Percentiles rank a stretch among this genome's conserved stretches.
These are phyloP conservation scores for Phaseolus lunatus DNA, from an alignment of 306 rosid genomes.

Conservation along the genomic window DNA sequence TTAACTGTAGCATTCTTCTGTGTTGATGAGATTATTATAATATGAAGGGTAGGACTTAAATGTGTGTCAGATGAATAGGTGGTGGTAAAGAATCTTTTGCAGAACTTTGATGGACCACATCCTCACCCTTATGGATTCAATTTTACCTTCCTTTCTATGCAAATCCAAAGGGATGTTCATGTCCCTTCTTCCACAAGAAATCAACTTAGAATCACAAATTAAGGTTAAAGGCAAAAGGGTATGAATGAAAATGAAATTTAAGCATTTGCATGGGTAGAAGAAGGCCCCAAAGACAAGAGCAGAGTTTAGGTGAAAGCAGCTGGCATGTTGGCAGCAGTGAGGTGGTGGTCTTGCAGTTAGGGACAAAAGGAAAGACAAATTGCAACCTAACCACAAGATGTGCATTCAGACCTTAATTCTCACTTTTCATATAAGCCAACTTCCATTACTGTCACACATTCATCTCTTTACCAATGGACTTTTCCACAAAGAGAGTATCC, in stretches of 20 bases:
- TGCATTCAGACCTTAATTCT: constrained; percentile 8
- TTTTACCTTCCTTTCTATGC: constrained; percentile 46
- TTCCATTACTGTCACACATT: constrained; percentile 22
- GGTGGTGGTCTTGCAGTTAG: constrained; percentile 39
- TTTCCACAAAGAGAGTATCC: background rate
- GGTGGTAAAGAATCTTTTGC: constrained; percentile 20
- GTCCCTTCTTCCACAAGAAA: constrained; percentile 55
- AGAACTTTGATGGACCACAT: constrained; percentile 32
- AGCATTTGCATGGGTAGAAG: constrained; percentile 10
- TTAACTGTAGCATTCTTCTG: background rate
- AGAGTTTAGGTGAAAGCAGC: constrained; percentile 50
- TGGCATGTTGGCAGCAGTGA: constrained; percentile 42
- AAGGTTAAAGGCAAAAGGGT: constrained; percentile 34
- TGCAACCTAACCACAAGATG: constrained; percentile 52
- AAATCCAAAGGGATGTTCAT: constrained; percentile 37
- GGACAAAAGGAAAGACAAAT: constrained; percentile 51
- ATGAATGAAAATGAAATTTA: constrained; percentile 25
- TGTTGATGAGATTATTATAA: background rate
- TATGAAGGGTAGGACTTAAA: constrained; percentile 25
- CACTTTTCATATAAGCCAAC: constrained; percentile 33
- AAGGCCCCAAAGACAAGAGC: constrained; percentile 38
- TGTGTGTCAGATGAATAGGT: constrained; percentile 10
- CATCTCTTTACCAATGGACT: constrained; percentile 33
- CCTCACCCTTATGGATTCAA: constrained; percentile 5
- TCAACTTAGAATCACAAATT: constrained; percentile 12